These are phyloP conservation scores for Citrus reticulata DNA, from an alignment of 345 rosid species.

Conservation along the genomic window DNA sequence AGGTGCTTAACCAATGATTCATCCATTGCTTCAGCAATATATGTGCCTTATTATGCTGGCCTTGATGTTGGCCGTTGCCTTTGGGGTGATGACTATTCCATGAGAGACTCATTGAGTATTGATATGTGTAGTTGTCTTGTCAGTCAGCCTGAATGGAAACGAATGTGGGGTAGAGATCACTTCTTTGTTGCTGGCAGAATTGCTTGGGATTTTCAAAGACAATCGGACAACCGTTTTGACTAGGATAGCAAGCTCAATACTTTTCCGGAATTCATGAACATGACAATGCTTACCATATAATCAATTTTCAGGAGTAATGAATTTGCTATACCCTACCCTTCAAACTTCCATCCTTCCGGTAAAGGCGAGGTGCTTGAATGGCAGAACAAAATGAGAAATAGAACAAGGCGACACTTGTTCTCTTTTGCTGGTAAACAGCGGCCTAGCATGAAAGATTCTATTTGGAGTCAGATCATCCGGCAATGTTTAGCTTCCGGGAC, in stretches of 20 bases:
- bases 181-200: slow-evolving; percentile 56
- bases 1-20: slow-evolving; percentile 49
- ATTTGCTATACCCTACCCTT: slow-evolving; percentile 56
- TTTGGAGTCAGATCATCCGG: slow-evolving; percentile 36
- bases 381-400: slow-evolving; percentile 36
- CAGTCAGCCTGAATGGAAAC: slow-evolving; percentile 44
- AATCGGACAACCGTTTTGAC: neutral
- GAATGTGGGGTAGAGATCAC: slow-evolving; percentile 53
- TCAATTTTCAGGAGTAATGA: slow-evolving; percentile 43
- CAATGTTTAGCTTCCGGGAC: slow-evolving; percentile 36
- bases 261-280: slow-evolving; percentile 42
- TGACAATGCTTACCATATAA: slow-evolving; percentile 54
- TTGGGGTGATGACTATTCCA: slow-evolving; percentile 36
- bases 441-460: slow-evolving; percentile 22
- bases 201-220: slow-evolving; percentile 49
- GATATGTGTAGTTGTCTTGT: slow-evolving; percentile 35
- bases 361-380: slow-evolving; percentile 28
- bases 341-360: slow-evolving; percentile 53
- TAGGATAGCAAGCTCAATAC: slow-evolving; percentile 57
- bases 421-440: slow-evolving; percentile 56
- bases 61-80: slow-evolving; percentile 45
- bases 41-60: slow-evolving; percentile 51
- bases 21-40: slow-evolving; percentile 48
- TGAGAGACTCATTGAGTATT: slow-evolving; percentile 37
- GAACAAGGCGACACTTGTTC: slow-evolving; percentile 30